A percentile compares a stretch with the other conserved stretches of the same genome.
These are phyloP conservation scores for Chalciporus pseudorubinellus DNA, from an alignment of 768 basidiomycete genomes.

Conservation along the genomic window DNA sequence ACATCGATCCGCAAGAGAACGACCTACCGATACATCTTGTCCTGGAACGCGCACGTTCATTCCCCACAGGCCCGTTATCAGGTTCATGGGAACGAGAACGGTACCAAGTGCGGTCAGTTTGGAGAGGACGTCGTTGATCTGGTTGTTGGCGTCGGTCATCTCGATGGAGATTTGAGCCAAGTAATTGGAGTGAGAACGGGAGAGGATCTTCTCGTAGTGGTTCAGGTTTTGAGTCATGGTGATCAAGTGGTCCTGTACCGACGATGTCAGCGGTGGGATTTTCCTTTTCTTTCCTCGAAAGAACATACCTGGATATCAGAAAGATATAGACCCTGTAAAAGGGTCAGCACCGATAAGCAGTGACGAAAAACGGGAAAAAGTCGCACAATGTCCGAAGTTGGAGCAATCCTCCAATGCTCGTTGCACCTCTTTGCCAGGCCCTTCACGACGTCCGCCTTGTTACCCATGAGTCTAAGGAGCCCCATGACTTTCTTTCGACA, in stretches of 20 bases:
- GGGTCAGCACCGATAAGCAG: conserved; percentile 4
- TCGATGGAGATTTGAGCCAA: conserved; percentile 99
- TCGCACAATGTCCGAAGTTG: conserved; percentile 92
- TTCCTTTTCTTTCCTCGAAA: background rate
- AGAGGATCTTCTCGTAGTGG: conserved; percentile 99
- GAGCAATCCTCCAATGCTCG: conserved; percentile 98
- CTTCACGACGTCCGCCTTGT: conserved; percentile 99
- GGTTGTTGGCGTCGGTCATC: conserved; percentile 99
- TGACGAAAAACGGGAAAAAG: background rate
- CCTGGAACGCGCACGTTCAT: conserved; percentile 99
- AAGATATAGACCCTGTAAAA: conserved; percentile 78
- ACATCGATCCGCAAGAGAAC: background rate
- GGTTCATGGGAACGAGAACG: conserved; percentile 94
- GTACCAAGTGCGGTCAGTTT: conserved; percentile 98
- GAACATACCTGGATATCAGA: conserved; percentile 81
- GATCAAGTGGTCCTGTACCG: conserved; percentile 85
- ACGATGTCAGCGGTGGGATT: conserved; percentile 4
- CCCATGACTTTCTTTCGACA: conserved; percentile 99
- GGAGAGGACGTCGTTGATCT: conserved; percentile 98
- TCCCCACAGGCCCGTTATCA: conserved; percentile 95
- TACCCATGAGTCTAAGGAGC: conserved; percentile 92
- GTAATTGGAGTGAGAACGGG: conserved; percentile 98
- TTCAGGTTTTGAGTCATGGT: conserved; percentile 99
- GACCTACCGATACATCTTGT: conserved; percentile 50
- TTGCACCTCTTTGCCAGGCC: conserved; percentile 97